phyloP scores from a whole-genome alignment of 2,329 filamentous ascomycete species.

The Claviceps sp. region DNA sequence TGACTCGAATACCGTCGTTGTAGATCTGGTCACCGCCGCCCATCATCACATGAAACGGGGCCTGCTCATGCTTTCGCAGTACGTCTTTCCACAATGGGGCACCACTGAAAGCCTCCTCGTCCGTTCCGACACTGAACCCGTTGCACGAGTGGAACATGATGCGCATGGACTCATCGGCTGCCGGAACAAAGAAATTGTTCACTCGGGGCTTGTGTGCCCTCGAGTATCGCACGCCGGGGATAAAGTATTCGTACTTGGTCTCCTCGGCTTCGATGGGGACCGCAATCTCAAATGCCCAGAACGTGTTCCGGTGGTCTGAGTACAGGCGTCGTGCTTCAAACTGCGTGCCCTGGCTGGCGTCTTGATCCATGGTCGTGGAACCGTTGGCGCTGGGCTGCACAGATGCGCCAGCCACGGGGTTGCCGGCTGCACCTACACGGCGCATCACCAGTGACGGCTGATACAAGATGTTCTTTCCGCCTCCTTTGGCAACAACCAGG shows the following conservation, averaged over 20 bases:
- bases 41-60: conserved; percentile 89
- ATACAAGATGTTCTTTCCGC: conserved; percentile 42
- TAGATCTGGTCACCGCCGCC: conserved; percentile 95
- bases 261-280: conserved; percentile 61
- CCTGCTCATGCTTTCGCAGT: conserved; percentile 60
- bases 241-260: conserved; percentile 64
- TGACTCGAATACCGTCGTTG: conserved; percentile 81
- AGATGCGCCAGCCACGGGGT: conserved; percentile 9
- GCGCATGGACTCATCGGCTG: conserved; percentile 76
- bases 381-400: conserved; percentile 17
- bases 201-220: conserved; percentile 39
- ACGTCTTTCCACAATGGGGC: conserved; percentile 95
- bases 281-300: conserved; percentile 81
- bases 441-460: conserved; percentile 46
- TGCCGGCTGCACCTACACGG: conserved; percentile 19
- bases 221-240: conserved; percentile 51
- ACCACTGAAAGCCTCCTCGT: conserved; percentile 75
- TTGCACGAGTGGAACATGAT: conserved; percentile 99
- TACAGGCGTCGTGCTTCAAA: conserved; percentile 38
- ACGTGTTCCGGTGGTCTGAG: conserved; percentile 59
- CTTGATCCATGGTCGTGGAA: neutral
- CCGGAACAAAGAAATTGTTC: conserved; percentile 78
- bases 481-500: conserved; percentile 65
- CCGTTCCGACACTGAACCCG: conserved; percentile 80
- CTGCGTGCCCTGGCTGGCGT: conserved; percentile 29